phyloP scores from a whole-genome alignment of 2,329 filamentous ascomycete species.

The Ascochyta rabiei region DNA sequence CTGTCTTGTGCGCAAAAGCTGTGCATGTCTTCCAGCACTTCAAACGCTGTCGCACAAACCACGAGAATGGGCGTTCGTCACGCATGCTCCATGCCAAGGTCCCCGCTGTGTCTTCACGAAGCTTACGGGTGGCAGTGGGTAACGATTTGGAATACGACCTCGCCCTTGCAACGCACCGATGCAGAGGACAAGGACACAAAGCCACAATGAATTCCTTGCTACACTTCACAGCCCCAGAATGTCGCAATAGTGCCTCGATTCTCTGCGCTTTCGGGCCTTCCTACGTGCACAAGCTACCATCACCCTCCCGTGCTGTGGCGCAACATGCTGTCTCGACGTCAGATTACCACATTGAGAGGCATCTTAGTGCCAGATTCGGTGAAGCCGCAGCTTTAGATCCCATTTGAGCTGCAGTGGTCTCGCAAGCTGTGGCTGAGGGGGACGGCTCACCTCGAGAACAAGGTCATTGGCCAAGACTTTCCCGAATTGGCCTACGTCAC shows the following conservation, averaged over 20 bases:
- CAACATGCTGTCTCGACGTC: not conserved
- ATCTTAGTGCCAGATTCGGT: not conserved
- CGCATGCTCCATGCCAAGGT: not conserved
- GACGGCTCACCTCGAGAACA: not conserved
- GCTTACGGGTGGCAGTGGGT: not conserved
- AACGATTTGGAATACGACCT: not conserved
- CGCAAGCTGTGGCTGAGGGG: constrained; percentile 14
- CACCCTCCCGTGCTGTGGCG: constrained; percentile 6
- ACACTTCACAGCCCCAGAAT: constrained; percentile 3
- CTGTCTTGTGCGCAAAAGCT: not conserved
- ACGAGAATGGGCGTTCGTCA: not conserved
- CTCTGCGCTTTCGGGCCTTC: not conserved
- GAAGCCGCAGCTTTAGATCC: constrained; percentile 4
- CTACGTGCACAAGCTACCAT: not conserved
- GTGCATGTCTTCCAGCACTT: not conserved
- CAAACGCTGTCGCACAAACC: not conserved
- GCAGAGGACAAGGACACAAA: not conserved
- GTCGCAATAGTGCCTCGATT: constrained; percentile 7
- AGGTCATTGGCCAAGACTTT: constrained; percentile 11
- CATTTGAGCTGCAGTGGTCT: not conserved
- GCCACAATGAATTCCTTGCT: not conserved
- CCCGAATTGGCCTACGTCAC: constrained; percentile 18
- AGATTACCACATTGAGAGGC: constrained; percentile 1
- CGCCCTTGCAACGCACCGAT: not conserved
- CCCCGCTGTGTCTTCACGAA: not conserved